phyloP scores from a whole-genome alignment of 1,139 yeast species.

The Yamadazyma diddensiae region DNA sequence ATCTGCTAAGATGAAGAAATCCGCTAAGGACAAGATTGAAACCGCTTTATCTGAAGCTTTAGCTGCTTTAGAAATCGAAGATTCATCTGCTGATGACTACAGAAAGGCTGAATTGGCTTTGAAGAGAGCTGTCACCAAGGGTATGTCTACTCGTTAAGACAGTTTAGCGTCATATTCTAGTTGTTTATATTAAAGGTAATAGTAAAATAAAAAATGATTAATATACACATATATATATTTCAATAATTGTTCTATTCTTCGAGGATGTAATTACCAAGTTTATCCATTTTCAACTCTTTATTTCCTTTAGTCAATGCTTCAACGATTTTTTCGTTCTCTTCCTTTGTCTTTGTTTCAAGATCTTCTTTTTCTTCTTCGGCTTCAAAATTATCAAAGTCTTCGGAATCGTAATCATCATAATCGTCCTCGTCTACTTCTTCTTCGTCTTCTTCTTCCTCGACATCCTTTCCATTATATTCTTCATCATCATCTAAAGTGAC shows the following conservation, averaged over 20 bases:
- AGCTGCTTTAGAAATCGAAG: slow-evolving; percentile 97
- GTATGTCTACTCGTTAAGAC: slow-evolving; percentile 95
- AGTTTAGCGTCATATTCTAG: slow-evolving; percentile 8
- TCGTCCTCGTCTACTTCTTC: slow-evolving; percentile 33
- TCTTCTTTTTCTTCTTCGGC: slow-evolving; percentile 34
- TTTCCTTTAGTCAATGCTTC: slow-evolving; percentile 64
- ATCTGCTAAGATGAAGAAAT: slow-evolving; percentile 97
- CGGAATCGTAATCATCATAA: slow-evolving; percentile 31
- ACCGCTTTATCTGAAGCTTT: slow-evolving; percentile 97
- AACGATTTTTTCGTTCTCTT: slow-evolving; percentile 70
- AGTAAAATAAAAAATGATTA: slow-evolving; percentile 8
- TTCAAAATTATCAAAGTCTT: slow-evolving; percentile 32
- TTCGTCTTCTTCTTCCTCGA: slow-evolving; percentile 31
- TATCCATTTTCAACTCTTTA: slow-evolving; percentile 68
- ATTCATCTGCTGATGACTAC: slow-evolving; percentile 92
- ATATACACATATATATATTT: slow-evolving; percentile 18
- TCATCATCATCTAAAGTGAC: slow-evolving; percentile 24
- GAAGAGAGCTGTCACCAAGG: slow-evolving; percentile 99
- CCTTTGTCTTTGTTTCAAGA: slow-evolving; percentile 36
- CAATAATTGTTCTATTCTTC: slow-evolving; percentile 30
- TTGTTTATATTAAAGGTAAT: slow-evolving; percentile 15
- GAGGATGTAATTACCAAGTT: slow-evolving; percentile 72
- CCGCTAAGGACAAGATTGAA: slow-evolving; percentile 97
- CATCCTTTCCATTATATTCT: slow-evolving; percentile 27
- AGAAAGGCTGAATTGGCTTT: slow-evolving; percentile 99